Percentiles rank a stretch among this genome's conserved stretches.
phyloP scores from a whole-genome alignment of 2,329 filamentous ascomycete genomes.

The Microsporum ferrugineum region DNA sequence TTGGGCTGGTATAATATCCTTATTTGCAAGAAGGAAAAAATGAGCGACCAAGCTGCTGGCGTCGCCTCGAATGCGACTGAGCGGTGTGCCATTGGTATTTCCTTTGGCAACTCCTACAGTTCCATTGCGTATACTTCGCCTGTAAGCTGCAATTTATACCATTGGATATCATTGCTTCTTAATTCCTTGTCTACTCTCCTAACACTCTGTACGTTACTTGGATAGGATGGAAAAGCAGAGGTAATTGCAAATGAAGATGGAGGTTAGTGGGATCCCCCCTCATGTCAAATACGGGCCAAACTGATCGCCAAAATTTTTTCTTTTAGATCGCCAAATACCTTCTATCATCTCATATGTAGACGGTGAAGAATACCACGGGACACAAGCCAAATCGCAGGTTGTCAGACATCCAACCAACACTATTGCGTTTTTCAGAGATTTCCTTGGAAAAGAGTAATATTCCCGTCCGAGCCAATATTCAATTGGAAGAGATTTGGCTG shows the following conservation, averaged over 20 bases:
- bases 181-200: background rate
- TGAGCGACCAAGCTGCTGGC: conserved; percentile 46
- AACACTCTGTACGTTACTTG: background rate
- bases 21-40: conserved; percentile 19
- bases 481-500: background rate
- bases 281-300: background rate
- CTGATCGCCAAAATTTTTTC: background rate
- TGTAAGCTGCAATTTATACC: conserved; percentile 30
- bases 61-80: conserved; percentile 35
- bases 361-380: conserved; percentile 92
- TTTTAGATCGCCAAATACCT: conserved; percentile 84
- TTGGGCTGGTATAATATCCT: background rate
- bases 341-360: conserved; percentile 88
- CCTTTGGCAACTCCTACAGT: conserved; percentile 97
- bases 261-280: conserved; percentile 44
- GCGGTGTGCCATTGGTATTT: conserved; percentile 75
- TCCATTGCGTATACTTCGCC: conserved; percentile 80
- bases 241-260: conserved; percentile 99
- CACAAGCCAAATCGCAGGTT: conserved; percentile 87
- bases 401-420: conserved; percentile 89
- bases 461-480: background rate
- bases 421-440: conserved; percentile 90
- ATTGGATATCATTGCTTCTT: background rate
- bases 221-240: conserved; percentile 78
- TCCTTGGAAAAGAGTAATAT: conserved; percentile 75